Conservation (phyloP, 352 stramenopile genomes). For the Globisporangium alternatum region DNA sequence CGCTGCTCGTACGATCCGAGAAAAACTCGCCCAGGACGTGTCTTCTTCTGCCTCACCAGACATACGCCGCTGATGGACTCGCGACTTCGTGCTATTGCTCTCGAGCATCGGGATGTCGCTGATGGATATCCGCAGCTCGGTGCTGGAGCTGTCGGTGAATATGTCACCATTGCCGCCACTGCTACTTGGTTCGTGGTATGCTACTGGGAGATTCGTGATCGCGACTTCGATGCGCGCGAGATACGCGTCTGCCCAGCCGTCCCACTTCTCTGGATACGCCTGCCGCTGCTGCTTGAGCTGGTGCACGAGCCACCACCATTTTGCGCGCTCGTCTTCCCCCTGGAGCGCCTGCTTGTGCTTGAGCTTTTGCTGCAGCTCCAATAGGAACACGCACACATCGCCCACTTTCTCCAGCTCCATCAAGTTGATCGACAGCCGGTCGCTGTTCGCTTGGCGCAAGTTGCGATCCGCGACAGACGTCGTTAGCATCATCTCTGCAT, state of each 20-base stretch:
- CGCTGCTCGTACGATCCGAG: conserved; percentile 25
- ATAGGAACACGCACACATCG: conserved; percentile 23
- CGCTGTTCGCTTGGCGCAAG: conserved; percentile 2
- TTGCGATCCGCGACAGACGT: background rate
- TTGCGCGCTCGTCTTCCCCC: conserved; percentile 34
- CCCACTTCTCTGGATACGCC: conserved; percentile 22
- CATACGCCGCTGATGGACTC: background rate
- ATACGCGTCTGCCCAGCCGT: conserved; percentile 20
- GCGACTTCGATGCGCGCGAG: conserved; percentile 31
- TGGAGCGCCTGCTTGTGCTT: conserved; percentile 20
- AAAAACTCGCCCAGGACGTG: conserved; percentile 31
- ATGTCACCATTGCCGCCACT: background rate
- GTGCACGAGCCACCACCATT: conserved; percentile 36
- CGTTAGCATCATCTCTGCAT: background rate
- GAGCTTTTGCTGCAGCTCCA: conserved; percentile 26
- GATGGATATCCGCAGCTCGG: conserved; percentile 15
- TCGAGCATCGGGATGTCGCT: conserved; percentile 17
- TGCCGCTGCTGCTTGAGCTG: conserved; percentile 34
- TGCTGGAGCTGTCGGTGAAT: conserved; percentile 1
- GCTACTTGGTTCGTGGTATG: background rate
- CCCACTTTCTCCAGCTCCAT: conserved; percentile 9
- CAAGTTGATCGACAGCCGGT: conserved; percentile 7
- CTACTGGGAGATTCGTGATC: conserved; percentile 26
- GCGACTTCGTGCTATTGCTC: conserved; percentile 3
- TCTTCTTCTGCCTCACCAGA: conserved; percentile 7